Evolutionary conservation across 805 yeast genomes (phyloP).

Genomic region (Nakazawaea wyomingensis): DNA sequence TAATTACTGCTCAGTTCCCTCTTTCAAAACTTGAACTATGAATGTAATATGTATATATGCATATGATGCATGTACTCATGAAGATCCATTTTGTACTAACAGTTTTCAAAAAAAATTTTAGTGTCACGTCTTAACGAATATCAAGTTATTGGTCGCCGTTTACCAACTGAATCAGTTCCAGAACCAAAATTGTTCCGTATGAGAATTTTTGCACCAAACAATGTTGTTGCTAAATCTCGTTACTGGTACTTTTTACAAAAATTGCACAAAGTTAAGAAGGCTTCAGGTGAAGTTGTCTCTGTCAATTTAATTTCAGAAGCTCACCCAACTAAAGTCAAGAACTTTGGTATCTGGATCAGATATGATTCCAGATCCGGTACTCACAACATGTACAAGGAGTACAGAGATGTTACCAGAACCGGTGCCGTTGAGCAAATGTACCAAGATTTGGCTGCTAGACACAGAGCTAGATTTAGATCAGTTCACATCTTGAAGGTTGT

Average conservation of each 20-base stretch:
- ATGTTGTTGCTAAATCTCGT: conserved; percentile 99
- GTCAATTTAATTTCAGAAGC: conserved; percentile 88
- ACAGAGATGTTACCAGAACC: conserved; percentile 98
- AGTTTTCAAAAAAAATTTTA: conserved; percentile 20
- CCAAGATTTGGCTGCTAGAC: conserved; percentile 99
- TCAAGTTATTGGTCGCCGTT: conserved; percentile 99
- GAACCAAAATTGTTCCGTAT: conserved; percentile 99
- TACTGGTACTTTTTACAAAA: conserved; percentile 99
- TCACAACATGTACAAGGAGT: conserved; percentile 99
- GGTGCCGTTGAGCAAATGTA: conserved; percentile 98
- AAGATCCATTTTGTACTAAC: conserved; percentile 14
- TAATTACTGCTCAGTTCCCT: too few relatives aligned
- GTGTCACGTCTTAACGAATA: conserved; percentile 98
- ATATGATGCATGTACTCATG: too few relatives aligned
- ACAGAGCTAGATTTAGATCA: conserved; percentile 99
- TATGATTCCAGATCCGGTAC: conserved; percentile 99
- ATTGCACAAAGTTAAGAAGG: conserved; percentile 99
- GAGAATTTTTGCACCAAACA: conserved; percentile 99
- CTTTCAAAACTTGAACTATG: too few relatives aligned
- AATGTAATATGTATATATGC: too few relatives aligned
- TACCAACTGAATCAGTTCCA: conserved; percentile 98
- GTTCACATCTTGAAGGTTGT: conserved; percentile 99
- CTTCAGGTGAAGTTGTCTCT: conserved; percentile 98
- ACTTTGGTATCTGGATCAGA: conserved; percentile 99
- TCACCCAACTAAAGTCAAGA: conserved; percentile 98